Percentiles rank a stretch among this genome's conserved stretches.
phyloP scores from a whole-genome alignment of 441 rosid genomes.

The Metrosideros polymorpha region DNA sequence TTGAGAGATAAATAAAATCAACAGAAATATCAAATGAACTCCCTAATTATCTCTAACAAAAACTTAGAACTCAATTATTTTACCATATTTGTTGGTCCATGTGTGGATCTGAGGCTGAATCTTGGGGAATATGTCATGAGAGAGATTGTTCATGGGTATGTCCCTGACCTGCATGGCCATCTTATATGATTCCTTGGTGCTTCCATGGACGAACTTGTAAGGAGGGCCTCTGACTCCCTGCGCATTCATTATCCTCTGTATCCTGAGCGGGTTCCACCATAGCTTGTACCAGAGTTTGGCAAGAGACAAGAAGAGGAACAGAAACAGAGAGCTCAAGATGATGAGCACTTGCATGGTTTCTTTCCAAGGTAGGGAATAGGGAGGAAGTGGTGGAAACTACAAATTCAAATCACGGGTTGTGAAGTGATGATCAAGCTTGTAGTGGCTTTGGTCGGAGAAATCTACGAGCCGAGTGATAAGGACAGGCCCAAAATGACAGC shows the following conservation, averaged over 20 bases:
- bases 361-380: background rate
- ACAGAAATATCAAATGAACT: background rate
- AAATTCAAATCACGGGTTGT: background rate
- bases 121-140: constrained; percentile 8
- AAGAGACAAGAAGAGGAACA: background rate
- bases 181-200: constrained; percentile 15
- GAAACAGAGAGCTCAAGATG: background rate
- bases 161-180: background rate
- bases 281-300: constrained; percentile 1
- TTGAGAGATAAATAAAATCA: too few relatives aligned
- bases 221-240: constrained; percentile 34
- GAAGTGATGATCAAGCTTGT: background rate
- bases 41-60: background rate
- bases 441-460: background rate
- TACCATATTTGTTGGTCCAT: constrained; percentile 29
- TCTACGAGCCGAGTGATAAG: background rate
- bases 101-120: constrained; percentile 20
- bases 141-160: constrained; percentile 10
- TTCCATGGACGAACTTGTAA: constrained; percentile 25
- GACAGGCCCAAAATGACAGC: background rate
- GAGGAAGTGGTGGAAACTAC: background rate
- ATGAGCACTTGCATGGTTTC: background rate
- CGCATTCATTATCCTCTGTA: constrained; percentile 16
- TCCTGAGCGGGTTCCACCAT: constrained; percentile 20
- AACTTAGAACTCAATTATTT: too few relatives aligned